phyloP scores from a whole-genome alignment of 176 grass and related monocot species.

The Ensete glaucum region DNA sequence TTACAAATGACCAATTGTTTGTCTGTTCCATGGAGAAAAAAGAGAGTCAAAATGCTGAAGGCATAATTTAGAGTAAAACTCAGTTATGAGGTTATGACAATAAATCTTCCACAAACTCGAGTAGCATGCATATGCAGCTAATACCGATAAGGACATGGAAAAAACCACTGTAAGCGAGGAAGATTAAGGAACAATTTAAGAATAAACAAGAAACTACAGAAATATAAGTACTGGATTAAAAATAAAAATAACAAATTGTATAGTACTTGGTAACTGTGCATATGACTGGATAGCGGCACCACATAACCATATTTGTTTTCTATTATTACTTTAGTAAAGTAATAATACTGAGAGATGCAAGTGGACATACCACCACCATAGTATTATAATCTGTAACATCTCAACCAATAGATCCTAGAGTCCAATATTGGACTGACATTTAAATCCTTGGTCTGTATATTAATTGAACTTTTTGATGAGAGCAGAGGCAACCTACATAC shows the following conservation, averaged over 20 bases:
- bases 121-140: not conserved
- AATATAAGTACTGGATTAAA: not conserved
- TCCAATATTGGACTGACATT: no score
- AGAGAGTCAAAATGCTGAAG: no score
- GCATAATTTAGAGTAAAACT: slow-evolving; percentile 22
- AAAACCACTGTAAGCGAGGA: not conserved
- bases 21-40: slow-evolving; percentile 62
- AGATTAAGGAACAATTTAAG: not conserved
- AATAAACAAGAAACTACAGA: not conserved
- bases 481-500: not conserved
- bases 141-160: not conserved
- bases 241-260: no score
- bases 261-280: no score
- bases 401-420: no score
- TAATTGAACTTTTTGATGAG: not conserved
- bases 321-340: no score
- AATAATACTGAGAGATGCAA: no score
- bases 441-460: not conserved
- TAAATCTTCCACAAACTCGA: not conserved
- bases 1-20: slow-evolving; percentile 51
- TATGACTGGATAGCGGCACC: no score
- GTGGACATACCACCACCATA: no score
- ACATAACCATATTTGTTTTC: no score
- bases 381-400: no score
- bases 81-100: not conserved